Conservation (phyloP, 768 basidiomycete genomes). For the Baorangia bicolor region DNA sequence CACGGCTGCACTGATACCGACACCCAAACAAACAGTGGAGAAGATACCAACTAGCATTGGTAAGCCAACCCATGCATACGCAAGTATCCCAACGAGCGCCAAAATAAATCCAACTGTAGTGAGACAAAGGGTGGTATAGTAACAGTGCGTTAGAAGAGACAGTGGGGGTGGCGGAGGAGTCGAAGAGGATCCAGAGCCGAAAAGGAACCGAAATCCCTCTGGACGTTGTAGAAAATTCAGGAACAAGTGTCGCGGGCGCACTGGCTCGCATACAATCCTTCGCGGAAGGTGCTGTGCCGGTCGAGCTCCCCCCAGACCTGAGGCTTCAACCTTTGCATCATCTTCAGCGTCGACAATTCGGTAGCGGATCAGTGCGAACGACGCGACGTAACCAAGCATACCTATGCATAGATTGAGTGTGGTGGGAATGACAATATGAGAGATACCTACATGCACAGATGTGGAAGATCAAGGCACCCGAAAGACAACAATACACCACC, state of each 20-base stretch:
- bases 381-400: slow-evolving; percentile 29
- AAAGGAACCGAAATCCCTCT: neutral
- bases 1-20: slow-evolving; percentile 16
- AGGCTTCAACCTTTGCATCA: slow-evolving; percentile 10
- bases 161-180: slow-evolving; percentile 11
- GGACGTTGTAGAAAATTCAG: neutral
- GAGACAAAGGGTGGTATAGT: slow-evolving; percentile 25
- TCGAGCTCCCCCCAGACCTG: slow-evolving; percentile 2
- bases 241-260: slow-evolving; percentile 8
- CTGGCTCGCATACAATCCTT: slow-evolving; percentile 16
- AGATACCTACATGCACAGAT: slow-evolving; percentile 27
- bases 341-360: slow-evolving; percentile 24
- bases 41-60: slow-evolving; percentile 27
- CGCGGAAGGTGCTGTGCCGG: slow-evolving; percentile 3
- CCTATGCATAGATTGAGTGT: slow-evolving; percentile 9
- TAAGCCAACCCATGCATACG: slow-evolving; percentile 27
- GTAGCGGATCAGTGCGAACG: slow-evolving; percentile 31
- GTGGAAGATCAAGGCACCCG: slow-evolving; percentile 33
- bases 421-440: neutral
- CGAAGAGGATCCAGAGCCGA: neutral
- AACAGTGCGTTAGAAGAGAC: slow-evolving; percentile 26
- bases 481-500: slow-evolving; percentile 28
- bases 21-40: slow-evolving; percentile 26
- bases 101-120: slow-evolving; percentile 25
- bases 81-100: slow-evolving; percentile 26